These are phyloP conservation scores for Geranium incanum DNA, from an alignment of 441 rosid species.

Conservation along the genomic window DNA sequence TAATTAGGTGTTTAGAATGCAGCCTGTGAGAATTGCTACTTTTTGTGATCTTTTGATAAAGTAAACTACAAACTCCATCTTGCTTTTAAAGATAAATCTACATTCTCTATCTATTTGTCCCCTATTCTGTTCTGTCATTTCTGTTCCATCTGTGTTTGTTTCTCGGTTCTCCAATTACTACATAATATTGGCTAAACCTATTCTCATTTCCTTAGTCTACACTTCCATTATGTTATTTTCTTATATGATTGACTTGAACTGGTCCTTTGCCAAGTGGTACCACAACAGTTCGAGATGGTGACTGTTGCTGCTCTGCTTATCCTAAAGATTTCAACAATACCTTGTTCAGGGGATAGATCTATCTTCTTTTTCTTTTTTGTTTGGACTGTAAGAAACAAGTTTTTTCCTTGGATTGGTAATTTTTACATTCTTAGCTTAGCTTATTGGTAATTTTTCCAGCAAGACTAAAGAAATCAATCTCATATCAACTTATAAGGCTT, in stretches of 20 bases:
- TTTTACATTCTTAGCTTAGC: background rate
- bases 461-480: background rate
- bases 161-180: background rate
- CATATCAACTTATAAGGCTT: background rate
- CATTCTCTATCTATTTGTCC: background rate
- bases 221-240: background rate
- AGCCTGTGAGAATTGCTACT: background rate
- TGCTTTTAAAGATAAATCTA: background rate
- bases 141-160: background rate
- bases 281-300: background rate
- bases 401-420: background rate
- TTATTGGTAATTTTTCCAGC: background rate
- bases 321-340: background rate
- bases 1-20: background rate
- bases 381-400: background rate
- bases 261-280: background rate
- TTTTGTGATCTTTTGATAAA: background rate
- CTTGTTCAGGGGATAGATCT: background rate
- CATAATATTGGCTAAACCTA: background rate
- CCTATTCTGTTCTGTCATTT: background rate
- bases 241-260: background rate
- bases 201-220: background rate
- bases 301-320: background rate
- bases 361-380: background rate
- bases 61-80: background rate